Percentiles rank a stretch among this genome's conserved stretches.
Conservation (phyloP, 768 basidiomycete genomes). For the Tephrocybe sp. region DNA sequence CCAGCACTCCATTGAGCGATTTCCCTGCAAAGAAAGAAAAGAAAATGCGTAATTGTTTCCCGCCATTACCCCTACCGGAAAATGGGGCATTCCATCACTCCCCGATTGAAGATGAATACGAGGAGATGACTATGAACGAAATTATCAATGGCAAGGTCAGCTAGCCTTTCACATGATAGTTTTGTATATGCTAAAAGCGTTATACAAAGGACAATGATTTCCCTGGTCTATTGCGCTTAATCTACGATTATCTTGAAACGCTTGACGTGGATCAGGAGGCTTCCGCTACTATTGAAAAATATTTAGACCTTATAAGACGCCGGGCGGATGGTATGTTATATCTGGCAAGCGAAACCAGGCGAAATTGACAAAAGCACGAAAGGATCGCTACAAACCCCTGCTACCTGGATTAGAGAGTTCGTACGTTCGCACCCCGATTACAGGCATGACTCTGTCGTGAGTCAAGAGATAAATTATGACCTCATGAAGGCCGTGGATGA, state of each 20-base stretch:
- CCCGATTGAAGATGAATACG: constrained; percentile 79
- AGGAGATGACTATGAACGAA: constrained; percentile 88
- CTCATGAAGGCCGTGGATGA: constrained; percentile 86
- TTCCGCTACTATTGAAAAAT: constrained; percentile 62
- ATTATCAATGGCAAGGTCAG: constrained; percentile 91
- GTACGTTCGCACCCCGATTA: constrained; percentile 90
- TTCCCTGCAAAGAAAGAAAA: constrained; percentile 51
- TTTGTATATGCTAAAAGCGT: neutral
- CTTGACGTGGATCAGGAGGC: constrained; percentile 70
- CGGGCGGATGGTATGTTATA: constrained; percentile 71
- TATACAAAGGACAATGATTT: constrained; percentile 54
- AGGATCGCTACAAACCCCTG: constrained; percentile 84
- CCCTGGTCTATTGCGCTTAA: constrained; percentile 78
- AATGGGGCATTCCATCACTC: constrained; percentile 35
- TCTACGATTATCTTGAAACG: constrained; percentile 82
- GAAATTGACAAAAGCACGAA: constrained; percentile 2
- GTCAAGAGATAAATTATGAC: constrained; percentile 91
- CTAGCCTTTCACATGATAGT: neutral
- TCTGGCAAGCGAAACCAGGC: neutral
- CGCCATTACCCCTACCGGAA: constrained; percentile 51
- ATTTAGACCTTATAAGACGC: constrained; percentile 74
- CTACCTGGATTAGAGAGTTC: constrained; percentile 92
- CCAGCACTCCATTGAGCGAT: constrained; percentile 34
- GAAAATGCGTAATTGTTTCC: constrained; percentile 72
- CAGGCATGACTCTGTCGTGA: constrained; percentile 89